Evolutionary conservation across 2,329 filamentous ascomycete species (phyloP), one percentile per base, ranked within the genome.

Genomic region (Grosmannia huntii): DNA sequence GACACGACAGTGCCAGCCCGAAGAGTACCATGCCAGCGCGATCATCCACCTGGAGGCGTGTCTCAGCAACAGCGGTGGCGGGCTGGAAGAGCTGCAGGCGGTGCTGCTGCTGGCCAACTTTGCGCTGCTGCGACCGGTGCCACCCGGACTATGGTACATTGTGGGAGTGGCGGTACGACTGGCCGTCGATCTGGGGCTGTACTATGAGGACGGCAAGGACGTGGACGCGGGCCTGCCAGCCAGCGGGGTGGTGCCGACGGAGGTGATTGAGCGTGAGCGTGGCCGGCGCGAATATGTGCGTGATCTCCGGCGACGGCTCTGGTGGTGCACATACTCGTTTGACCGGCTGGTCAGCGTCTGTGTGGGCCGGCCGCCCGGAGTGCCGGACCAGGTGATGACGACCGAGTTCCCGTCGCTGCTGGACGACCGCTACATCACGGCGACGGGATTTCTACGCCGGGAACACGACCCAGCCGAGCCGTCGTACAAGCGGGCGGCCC

Each of bases 291-390:
- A 95, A 70, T 96, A 90, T 80, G 79, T 90, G 46, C 84, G 92
- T 57, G 94, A 97, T 69, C 79, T 96, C 62, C 84, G 90, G 56
- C 81, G 92, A 59, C 82, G 92, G 36, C 76, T 97, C 16, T 97
- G 91, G 90, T 97, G 94, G 92, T 96, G 90, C 72, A 91, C 91
- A 1, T 97, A 97, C 71, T 92, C 89, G 5, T 83, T 97, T 58
- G 92, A 97, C 71, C 83, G 92, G n/a, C 83, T 97, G 5, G 92
- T 97, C 55, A 94, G 90, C 66, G 91, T 90, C 25, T 96, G 91
- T 65, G 92, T 97, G 28, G 92, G 92, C 44, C 80, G 92, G 58
- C 94, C 92, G 7, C 95, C 96, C 66, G 91, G 92, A 33, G 90
- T 97, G 62, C 91, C 87, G n/a, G 94, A 97, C 72, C 89, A 95